Evolutionary conservation across 805 yeast genomes (phyloP), one percentile per base, ranked within the genome.

Genomic region (Schwanniomyces vanrijiae): DNA sequence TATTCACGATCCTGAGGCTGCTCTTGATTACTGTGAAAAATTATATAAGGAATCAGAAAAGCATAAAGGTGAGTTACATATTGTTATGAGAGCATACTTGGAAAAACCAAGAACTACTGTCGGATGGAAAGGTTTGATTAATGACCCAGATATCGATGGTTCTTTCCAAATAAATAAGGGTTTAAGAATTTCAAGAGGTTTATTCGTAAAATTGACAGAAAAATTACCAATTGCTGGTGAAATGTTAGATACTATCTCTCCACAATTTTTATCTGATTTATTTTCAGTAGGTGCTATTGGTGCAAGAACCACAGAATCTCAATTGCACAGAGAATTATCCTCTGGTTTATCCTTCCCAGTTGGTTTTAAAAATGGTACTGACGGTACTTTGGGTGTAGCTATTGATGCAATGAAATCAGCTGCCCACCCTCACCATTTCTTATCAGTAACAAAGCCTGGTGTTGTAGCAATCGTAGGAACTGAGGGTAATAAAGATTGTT

Each of bases 91-190:
- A 73, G 98, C 98, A 3, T 94, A 94, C 75, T 78, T 94, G 61
- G 99, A 92, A 69, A 92, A 92, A 72, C 99, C 99, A 59, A 84
- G 99, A 73, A 92, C 99, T 43, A 92, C 98, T 24, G 98, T 94
- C 40, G 99, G 99, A 50, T 92, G 99, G 99, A 92, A 92, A 73
- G 99, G 99, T 57, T 78, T 92, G 55, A 94, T 92, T 61, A 92
- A 92, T 66, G 99, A 92, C 68, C 99, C 99, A 26, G 96, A 94
- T 61, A 86, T 92, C 59, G 96, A 92, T 68, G 89, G 89, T 50
- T 78, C 96, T 44, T 92, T 88, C 83, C 83, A 90, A 59, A 92
- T 92, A 67, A 92, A 92, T 77, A 91, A 92, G 72, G 99, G 99
- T 59, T 79, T 92, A 56, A 78, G 92, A 63, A 84, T 90, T 50